Base-by-base conservation (phyloP, 1,284 basidiomycete species). In the Psilocybe mexicana region DNA sequence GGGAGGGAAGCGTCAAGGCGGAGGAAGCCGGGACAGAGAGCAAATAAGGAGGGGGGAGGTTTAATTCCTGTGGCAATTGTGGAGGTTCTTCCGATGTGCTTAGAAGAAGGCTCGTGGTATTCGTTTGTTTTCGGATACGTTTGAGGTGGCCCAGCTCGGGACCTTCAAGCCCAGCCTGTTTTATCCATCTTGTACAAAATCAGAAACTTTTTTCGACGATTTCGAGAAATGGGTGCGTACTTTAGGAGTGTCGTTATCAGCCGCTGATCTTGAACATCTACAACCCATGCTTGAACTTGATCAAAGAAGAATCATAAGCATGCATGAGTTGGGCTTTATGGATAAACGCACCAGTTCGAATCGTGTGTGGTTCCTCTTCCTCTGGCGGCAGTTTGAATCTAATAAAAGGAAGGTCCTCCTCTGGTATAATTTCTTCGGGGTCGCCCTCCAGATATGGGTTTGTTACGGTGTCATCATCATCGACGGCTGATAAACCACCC, bases 231-330 rank as follows among this genome's bases (percentile, higher is more conserved):
- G 33, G 18, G 18, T 33, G 72, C 81, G 54, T 67, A 92, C 90
- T 82, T 87, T 7, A 94, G 76, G 71, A 92, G 78, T 1, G 76
- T 69, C 5, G 83, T 80, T 24, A 86, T 88, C 58, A 86, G 72
- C 45, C 79, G 81, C 14, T 81, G 80, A 62, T 92, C 83, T 0
- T 83, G 80, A n/a, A 96, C 82, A 66, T 94, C 88, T n/a, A 94
- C 85, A 6, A 86, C 88, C 93, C 94, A 97, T 46, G 88, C 88
- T 40, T 85, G 75, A 50, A 88, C 86, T 85, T 61, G 26, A 47
- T 56, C 62, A 54, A 54, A 14, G 25, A 43, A 30, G 14, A 46
- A 53, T 53, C 54, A 12, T 59, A 28, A 46, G 24, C 8, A 42
- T 8, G 30, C 33, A 33, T 26, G 28, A 45, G 42, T 33, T 14